A percentile compares a stretch with the other conserved stretches of the same genome.
These are phyloP conservation scores for Oryza australiensis DNA, from an alignment of 176 grass and related monocot species.

Conservation along the genomic window DNA sequence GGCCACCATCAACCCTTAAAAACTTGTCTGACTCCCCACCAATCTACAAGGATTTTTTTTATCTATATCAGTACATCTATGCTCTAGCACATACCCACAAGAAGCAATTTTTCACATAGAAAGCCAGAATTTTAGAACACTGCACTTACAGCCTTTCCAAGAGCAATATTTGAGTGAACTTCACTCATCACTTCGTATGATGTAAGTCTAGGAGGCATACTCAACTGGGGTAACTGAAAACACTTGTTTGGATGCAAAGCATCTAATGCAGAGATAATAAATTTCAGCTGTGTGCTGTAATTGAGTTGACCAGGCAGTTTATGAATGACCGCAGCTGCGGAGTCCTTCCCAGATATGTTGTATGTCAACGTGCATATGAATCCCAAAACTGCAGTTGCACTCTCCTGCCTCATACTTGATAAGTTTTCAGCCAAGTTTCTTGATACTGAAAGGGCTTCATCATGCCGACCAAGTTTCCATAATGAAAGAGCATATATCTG, in stretches of 20 bases:
- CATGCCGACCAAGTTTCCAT: conserved; percentile 70
- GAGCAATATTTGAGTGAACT: conserved; percentile 84
- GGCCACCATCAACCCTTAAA: conserved; percentile 54
- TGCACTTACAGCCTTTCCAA: conserved; percentile 81
- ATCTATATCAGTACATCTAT: conserved; percentile 24
- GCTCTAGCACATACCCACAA: background rate
- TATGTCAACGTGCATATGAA: conserved; percentile 87
- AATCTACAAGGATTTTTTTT: conserved; percentile 48
- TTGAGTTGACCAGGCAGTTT: conserved; percentile 68
- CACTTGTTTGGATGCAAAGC: conserved; percentile 79
- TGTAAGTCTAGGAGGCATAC: conserved; percentile 53
- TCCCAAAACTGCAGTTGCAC: conserved; percentile 53
- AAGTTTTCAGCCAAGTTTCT: conserved; percentile 69
- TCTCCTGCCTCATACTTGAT: conserved; percentile 58
- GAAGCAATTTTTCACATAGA: conserved; percentile 6
- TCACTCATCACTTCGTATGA: conserved; percentile 67
- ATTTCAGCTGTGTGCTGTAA: conserved; percentile 63
- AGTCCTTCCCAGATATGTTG: conserved; percentile 72
- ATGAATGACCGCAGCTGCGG: conserved; percentile 63
- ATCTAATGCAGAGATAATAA: conserved; percentile 78
- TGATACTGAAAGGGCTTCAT: conserved; percentile 68
- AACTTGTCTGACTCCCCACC: conserved; percentile 38
- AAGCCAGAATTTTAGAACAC: conserved; percentile 27
- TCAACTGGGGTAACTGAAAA: conserved; percentile 57
- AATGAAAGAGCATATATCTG: conserved; percentile 93